A percentile compares a stretch with the other conserved stretches of the same genome.
Evolutionary conservation across 2,329 filamentous ascomycete species (phyloP).

Genomic region (Sporothrix curviconia): DNA sequence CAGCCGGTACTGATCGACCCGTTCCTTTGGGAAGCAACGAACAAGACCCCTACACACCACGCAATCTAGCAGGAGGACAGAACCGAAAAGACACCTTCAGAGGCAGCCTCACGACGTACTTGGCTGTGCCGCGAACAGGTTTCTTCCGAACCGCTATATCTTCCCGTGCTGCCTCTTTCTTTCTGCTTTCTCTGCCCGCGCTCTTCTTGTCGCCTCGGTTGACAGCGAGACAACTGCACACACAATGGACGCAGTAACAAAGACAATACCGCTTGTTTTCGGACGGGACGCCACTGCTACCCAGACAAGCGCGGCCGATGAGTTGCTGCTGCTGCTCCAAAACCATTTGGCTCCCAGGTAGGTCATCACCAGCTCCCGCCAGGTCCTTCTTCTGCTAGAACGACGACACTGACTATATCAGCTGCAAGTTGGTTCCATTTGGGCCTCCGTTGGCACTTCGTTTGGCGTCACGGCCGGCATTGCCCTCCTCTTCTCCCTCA

Average conservation of each 20-base stretch:
- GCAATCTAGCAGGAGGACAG: background rate
- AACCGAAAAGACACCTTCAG: background rate
- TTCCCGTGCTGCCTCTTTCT: conserved; percentile 2
- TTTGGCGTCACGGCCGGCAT: conserved; percentile 67
- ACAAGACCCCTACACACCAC: background rate
- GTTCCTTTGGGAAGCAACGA: conserved; percentile 3
- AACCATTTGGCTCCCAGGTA: no score
- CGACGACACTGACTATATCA: conserved; percentile 42
- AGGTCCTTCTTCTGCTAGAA: conserved; percentile 43
- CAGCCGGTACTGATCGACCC: conserved; percentile 12
- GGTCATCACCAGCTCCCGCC: conserved; percentile 20
- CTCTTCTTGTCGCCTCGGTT: background rate
- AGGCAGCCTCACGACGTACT: background rate
- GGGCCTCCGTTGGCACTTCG: conserved; percentile 74
- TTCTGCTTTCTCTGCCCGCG: background rate
- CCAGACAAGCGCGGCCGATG: no score
- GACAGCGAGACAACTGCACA: background rate
- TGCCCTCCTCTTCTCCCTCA: conserved; percentile 74
- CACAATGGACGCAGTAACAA: conserved; percentile 18
- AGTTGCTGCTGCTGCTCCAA: no score
- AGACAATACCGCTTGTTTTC: no score
- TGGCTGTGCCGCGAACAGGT: no score
- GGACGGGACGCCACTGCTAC: no score
- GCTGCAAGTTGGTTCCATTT: conserved; percentile 55
- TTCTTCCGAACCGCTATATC: conserved; percentile 3